Percentiles rank a stretch among this genome's conserved stretches.
Conservation (phyloP, 2,329 filamentous ascomycete species). For the Verticillium dahliae region DNA sequence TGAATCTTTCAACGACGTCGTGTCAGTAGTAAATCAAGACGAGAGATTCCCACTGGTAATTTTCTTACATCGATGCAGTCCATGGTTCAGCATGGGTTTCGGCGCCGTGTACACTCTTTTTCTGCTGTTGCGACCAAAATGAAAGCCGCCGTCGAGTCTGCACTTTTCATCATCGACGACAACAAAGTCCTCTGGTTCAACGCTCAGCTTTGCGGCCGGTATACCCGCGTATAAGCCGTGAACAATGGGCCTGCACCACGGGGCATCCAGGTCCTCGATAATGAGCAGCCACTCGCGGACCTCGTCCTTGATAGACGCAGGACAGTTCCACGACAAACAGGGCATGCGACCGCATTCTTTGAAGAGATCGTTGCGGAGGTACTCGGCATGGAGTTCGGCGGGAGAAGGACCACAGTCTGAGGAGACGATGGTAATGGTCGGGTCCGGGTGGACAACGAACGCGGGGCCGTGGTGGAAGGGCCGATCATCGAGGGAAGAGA, state of each 20-base stretch:
- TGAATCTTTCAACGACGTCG: conserved; percentile 26
- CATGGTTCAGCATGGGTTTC: conserved; percentile 40
- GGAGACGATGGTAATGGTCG: conserved; percentile 29
- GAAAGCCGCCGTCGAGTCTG: conserved; percentile 35
- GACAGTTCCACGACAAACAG: conserved; percentile 29
- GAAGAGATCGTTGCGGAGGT: conserved; percentile 26
- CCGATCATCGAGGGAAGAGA: conserved; percentile 23
- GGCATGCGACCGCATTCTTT: conserved; percentile 27
- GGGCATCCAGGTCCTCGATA: conserved; percentile 39
- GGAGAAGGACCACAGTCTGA: conserved; percentile 31
- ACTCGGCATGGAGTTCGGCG: conserved; percentile 25
- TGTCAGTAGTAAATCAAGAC: background rate
- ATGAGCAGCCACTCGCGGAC: conserved; percentile 40
- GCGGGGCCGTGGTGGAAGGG: conserved; percentile 28
- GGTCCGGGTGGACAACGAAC: conserved; percentile 23
- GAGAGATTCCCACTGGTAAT: background rate
- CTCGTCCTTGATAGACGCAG: conserved; percentile 15
- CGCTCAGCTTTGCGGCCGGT: conserved; percentile 21
- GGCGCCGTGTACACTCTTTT: conserved; percentile 37
- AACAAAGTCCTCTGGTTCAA: conserved; percentile 30
- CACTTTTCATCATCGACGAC: conserved; percentile 18
- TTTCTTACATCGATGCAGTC: conserved; percentile 39
- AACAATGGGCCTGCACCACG: conserved; percentile 33
- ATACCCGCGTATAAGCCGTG: conserved; percentile 41
- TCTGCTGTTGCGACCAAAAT: conserved; percentile 34